Base-by-base conservation (phyloP, 495 filamentous ascomycete genomes). In the Parmelia sp. region DNA sequence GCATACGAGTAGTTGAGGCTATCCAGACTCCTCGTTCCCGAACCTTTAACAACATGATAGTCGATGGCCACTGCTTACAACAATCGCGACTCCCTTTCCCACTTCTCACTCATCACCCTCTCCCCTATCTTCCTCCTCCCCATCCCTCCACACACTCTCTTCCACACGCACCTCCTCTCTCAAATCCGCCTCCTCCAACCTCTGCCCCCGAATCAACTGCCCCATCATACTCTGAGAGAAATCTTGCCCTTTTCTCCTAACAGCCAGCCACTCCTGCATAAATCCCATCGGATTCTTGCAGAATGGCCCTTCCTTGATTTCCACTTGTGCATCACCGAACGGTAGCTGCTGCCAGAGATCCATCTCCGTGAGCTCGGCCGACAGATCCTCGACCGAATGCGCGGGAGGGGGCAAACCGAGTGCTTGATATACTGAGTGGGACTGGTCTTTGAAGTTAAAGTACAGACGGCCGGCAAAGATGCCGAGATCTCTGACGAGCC, bases 401-500 rank as follows among this genome's bases (percentile, higher is more conserved):
- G 23, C n/a, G 12, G 53, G 40, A 29, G 61, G 51, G 0, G 65
- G 44, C 14, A 70, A 33, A 11, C 72, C 69, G 14, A 80, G 65
- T 31, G 69, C 71, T 3, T 68, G 53, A 4, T 60, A 60, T 49
- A 78, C 17, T 7, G 70, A 27, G 9, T 39, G 64, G 8, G 65
- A 31, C 45, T 80, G 78, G 40, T 83, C 80, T 0, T 69, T 57
- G 35, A 70, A 79, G 4, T 78, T 71, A 62, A 85, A 80, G 63
- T 87, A 88, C 0, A 87, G 71, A 2, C 83, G 74, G 1, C 83
- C 84, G 8, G 79, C 73, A 35, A 86, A 75, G 21, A 88, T 77
- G 2, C 82, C 83, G 0, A 87, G 71, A 57, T 86, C 81, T 44
- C 58, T 40, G 2, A 61, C 58, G 0, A 68, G 63, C 58, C 60